These are phyloP conservation scores for Apophysomyces trapeziformis DNA, from an alignment of 371 early-diverging fungal genomes.

Conservation along the genomic window DNA sequence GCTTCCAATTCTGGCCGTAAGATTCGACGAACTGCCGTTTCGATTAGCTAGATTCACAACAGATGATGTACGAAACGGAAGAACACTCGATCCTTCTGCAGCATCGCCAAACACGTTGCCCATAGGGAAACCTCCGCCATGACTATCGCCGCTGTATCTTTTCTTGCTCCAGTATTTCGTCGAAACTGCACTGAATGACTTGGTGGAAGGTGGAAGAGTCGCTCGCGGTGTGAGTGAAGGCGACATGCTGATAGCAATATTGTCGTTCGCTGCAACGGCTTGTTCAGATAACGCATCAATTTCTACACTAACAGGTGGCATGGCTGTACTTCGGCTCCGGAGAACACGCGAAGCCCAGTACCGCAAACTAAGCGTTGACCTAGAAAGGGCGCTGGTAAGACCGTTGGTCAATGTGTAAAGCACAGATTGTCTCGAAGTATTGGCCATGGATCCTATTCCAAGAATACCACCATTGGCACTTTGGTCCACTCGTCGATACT, in stretches of 20 bases:
- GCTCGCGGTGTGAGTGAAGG: slow-evolving; percentile 7
- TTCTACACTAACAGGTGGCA: slow-evolving; percentile 10
- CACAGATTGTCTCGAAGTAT: neutral
- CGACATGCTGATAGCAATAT: slow-evolving; percentile 18
- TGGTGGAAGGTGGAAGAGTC: slow-evolving; percentile 18
- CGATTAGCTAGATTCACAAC: slow-evolving; percentile 29
- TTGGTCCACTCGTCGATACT: slow-evolving; percentile 20
- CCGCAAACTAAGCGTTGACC: slow-evolving; percentile 30
- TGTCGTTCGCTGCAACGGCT: slow-evolving; percentile 7
- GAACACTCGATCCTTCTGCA: slow-evolving; percentile 15
- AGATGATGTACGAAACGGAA: slow-evolving; percentile 27
- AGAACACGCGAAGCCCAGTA: slow-evolving; percentile 39
- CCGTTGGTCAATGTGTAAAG: slow-evolving; percentile 12
- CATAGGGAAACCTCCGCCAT: slow-evolving; percentile 20
- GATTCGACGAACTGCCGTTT: slow-evolving; percentile 10
- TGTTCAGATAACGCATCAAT: slow-evolving; percentile 21
- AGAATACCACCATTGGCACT: slow-evolving; percentile 43
- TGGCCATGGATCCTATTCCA: slow-evolving; percentile 17
- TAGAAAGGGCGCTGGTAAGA: slow-evolving; percentile 23
- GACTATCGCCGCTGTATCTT: slow-evolving; percentile 39
- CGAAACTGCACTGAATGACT: slow-evolving; percentile 22
- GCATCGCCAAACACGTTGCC: slow-evolving; percentile 3
- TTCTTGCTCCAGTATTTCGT: slow-evolving; percentile 36
- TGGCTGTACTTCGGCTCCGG: slow-evolving; percentile 12
- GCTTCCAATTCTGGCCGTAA: slow-evolving; percentile 5